Evolutionary conservation across 129 eudicot species (phyloP).

Genomic region (Artemisia tridentata): DNA sequence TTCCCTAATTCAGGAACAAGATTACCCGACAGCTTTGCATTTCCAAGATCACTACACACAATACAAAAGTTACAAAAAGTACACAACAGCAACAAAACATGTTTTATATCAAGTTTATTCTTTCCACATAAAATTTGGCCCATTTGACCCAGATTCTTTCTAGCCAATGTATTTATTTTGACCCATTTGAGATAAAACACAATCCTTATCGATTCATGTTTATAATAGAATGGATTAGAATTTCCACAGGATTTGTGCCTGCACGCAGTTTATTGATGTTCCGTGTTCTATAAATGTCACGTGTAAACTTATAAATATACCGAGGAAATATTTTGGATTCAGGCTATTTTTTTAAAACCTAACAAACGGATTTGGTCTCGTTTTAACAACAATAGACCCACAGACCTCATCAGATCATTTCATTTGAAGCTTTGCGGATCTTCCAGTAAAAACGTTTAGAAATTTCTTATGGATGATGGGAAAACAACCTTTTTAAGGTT

Average conservation of each 20-base stretch:
- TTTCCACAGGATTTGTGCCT: not conserved
- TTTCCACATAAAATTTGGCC: not conserved
- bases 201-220: too few species aligned
- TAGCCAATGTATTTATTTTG: too few species aligned
- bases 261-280: not conserved
- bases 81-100: not conserved
- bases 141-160: not conserved
- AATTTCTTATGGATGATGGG: too few species aligned
- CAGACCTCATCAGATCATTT: not conserved
- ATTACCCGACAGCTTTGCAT: conserved; percentile 70
- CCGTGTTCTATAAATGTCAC: not conserved
- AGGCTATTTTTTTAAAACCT: not conserved
- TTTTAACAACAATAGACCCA: not conserved
- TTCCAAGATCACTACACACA: conserved; percentile 74
- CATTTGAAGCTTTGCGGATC: not conserved
- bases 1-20: conserved; percentile 73
- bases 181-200: too few species aligned
- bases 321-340: not conserved
- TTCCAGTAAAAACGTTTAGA: not conserved
- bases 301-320: not conserved
- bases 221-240: too few species aligned
- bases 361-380: not conserved
- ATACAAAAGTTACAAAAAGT: not conserved
- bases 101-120: not conserved
- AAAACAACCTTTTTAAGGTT: too few species aligned